These are phyloP conservation scores for Hemileccinum impolitum DNA, from an alignment of 768 basidiomycete species.

Conservation along the genomic window DNA sequence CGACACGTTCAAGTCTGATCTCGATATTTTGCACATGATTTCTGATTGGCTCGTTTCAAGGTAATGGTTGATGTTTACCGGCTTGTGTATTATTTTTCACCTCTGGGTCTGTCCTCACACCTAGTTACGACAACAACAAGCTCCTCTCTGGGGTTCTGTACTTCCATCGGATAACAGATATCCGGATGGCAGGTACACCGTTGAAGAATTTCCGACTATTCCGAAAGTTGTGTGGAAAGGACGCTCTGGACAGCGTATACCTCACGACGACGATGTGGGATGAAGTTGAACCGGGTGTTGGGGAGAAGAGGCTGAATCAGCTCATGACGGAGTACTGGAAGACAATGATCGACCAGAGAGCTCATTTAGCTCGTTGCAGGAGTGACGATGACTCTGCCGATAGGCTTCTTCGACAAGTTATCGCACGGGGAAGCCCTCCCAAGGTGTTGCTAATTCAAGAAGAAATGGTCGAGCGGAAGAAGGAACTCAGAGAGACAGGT, in stretches of 20 bases:
- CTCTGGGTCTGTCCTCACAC: background rate
- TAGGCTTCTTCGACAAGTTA: no score
- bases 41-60: background rate
- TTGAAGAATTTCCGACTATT: slow-evolving; percentile 35
- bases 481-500: no score
- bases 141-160: slow-evolving; percentile 36
- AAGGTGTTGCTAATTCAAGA: no score
- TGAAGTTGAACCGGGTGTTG: slow-evolving; percentile 18
- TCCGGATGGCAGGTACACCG: slow-evolving; percentile 33
- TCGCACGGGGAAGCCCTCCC: no score
- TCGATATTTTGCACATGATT: slow-evolving; percentile 3
- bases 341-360: background rate
- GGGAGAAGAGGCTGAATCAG: slow-evolving; percentile 13
- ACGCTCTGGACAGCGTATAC: slow-evolving; percentile 27
- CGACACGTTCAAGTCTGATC: slow-evolving; percentile 14
- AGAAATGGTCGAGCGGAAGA: no score
- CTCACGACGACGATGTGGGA: slow-evolving; percentile 42
- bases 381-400: no score
- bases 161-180: slow-evolving; percentile 39
- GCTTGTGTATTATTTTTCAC: background rate
- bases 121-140: slow-evolving; percentile 8
- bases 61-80: background rate
- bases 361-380: no score
- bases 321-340: slow-evolving; percentile 9
- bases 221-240: slow-evolving; percentile 22